Evolutionary conservation across 768 basidiomycete genomes (phyloP), one percentile per base, ranked within the genome.

Genomic region (Phaeotremella skinneri): DNA sequence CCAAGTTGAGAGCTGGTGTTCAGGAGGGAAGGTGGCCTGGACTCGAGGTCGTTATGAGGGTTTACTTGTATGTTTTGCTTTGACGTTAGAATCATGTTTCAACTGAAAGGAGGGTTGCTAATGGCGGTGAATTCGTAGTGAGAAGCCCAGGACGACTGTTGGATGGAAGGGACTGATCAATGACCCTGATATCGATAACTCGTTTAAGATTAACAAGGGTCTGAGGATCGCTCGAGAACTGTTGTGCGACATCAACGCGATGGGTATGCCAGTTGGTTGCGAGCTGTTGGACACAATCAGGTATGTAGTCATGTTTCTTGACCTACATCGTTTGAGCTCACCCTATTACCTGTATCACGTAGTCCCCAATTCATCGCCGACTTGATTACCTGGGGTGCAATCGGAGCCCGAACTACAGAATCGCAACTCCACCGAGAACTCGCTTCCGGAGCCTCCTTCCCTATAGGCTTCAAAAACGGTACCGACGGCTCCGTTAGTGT

Each of bases 141-240:
- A 94, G 85, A 94, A 97, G 85, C 96, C 92, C 0, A 84, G 94
- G 57, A 98, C 94, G 27, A 98, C 92, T 1, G 92, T 97, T 49
- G 93, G 93, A 67, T 97, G 80, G 80, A 97, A 99, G 80, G 96
- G 94, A 37, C 68, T 81, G 25, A 80, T 81, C 73, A 81, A 82
- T 76, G 94, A 97, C 79, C 93, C 93, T 1, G 88, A 93, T 72
- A 89, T 98, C 73, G 89, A 97, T 72, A 90, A 90, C 54, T 87
- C 90, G 54, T 97, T 90, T 86, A 82, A 85, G 64, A 99, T 99
- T 76, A 99, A 98, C 85, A 94, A 94, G 79, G 94, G 94, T 45
- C 85, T 98, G 31, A 86, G 88, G 39, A 83, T 86, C 53, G 91
- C 89, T 0, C 84, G 96, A 41, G 85, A 92, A 70, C 83, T 99